Evolutionary conservation across 371 early-diverging fungal species (phyloP), one percentile per base, ranked within the genome.

Genomic region (Lichtheimia corymbifera): DNA sequence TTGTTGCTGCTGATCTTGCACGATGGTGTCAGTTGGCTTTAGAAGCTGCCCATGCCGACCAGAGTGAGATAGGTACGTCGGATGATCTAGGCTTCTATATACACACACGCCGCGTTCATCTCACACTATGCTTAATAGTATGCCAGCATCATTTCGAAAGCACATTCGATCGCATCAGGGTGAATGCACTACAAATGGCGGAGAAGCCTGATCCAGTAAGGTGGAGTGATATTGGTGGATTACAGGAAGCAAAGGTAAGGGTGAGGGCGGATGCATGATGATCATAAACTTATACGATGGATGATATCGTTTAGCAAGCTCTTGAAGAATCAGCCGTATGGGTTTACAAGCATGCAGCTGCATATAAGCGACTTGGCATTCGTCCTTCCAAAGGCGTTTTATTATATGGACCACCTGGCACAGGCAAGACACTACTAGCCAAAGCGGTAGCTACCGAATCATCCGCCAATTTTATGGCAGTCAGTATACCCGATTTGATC

Each of bases 211-310:
- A 83, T 20, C 67, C 79, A 15, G 77, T 85, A 0, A 49, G 64
- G 41, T 99, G 98, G 96, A 70, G 65, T 1, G 96, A 97, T 72
- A 90, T 99, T 61, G 99, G 99, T 56, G 99, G 99, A 0, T 76
- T 98, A 9, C 89, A 87, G 18, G 67, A 72, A 5, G 96, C 95
- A 40, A 99, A 98, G 62, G 83, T 79, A 72, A 70, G 9, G 35
- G 5, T 1, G 9, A 35, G 22, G 22, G 22, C 1, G 14, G 12
- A n/a, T 43, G 43, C 12, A 43, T 43, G 14, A 28, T 17, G 24
- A 41, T 27, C 70, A 45, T 50, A 61, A 20, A 13, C 27, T 41
- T 2, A n/a, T 51, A 52, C 12, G 5, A 41, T 7, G n/a, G 20
- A 5, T 28, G 11, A 17, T 17, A n/a, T 25, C 35, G 11, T 7